These are phyloP conservation scores for Colletotrichum sp. DNA, from an alignment of 2,329 filamentous ascomycete species.

Conservation along the genomic window DNA sequence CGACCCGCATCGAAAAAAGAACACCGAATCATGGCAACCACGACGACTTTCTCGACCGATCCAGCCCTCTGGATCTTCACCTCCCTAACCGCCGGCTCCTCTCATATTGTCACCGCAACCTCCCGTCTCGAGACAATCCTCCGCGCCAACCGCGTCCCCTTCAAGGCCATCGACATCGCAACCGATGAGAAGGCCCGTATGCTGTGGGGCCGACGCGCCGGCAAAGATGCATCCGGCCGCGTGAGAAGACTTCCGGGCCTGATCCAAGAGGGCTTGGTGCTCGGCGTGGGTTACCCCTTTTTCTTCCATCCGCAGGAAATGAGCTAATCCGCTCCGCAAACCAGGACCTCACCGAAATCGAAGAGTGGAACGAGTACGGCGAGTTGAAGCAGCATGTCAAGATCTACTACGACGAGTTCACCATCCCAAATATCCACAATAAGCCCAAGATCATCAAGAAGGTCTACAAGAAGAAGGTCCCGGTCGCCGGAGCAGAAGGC, in stretches of 20 bases:
- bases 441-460: slow-evolving; percentile 39
- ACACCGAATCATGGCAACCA: slow-evolving; percentile 18
- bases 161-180: slow-evolving; percentile 89
- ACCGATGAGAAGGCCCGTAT: slow-evolving; percentile 87
- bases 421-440: slow-evolving; percentile 59
- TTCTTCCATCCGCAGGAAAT: neutral
- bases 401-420: slow-evolving; percentile 67
- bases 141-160: slow-evolving; percentile 91
- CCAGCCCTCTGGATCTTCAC: slow-evolving; percentile 92
- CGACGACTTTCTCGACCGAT: slow-evolving; percentile 59
- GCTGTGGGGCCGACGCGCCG: slow-evolving; percentile 84
- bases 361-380: slow-evolving; percentile 99
- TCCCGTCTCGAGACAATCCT: slow-evolving; percentile 96
- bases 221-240: slow-evolving; percentile 68
- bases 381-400: slow-evolving; percentile 88
- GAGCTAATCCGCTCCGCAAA: slow-evolving; percentile 6
- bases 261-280: slow-evolving; percentile 82
- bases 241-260: slow-evolving; percentile 83
- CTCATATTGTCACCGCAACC: slow-evolving; percentile 94
- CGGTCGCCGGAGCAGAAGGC: neutral
- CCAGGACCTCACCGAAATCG: slow-evolving; percentile 90
- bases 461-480: slow-evolving; percentile 13
- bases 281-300: slow-evolving; percentile 70
- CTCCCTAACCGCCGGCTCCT: slow-evolving; percentile 92
- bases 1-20: slow-evolving; percentile 1